phyloP scores from a whole-genome alignment of 176 grass and related monocot species.

The Triticum urartu region DNA sequence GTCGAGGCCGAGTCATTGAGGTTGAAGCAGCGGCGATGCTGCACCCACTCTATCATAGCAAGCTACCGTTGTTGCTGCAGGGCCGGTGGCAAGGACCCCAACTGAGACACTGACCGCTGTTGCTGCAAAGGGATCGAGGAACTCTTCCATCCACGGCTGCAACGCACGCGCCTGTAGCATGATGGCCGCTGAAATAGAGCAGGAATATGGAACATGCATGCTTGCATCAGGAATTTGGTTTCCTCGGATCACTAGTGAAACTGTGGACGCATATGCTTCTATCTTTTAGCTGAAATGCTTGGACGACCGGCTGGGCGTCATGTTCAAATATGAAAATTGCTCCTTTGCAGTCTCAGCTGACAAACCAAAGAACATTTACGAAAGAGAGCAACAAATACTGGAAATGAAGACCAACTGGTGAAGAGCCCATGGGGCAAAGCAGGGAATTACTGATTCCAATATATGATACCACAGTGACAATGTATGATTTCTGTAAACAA shows the following conservation, averaged over 20 bases:
- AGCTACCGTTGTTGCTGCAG: too few relatives aligned
- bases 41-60: too few relatives aligned
- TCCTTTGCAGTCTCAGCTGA: neutral
- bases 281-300: neutral
- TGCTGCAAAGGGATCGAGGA: too few relatives aligned
- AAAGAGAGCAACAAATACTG: neutral
- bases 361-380: neutral
- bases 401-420: neutral
- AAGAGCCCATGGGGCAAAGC: neutral
- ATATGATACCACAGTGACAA: neutral
- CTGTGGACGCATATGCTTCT: neutral
- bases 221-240: neutral
- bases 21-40: too few relatives aligned
- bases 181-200: neutral
- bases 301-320: neutral
- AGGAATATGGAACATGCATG: neutral
- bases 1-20: too few relatives aligned
- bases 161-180: too few relatives aligned
- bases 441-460: neutral
- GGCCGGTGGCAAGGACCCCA: too few relatives aligned
- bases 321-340: neutral
- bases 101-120: too few relatives aligned
- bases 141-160: too few relatives aligned
- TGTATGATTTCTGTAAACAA: neutral
- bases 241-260: neutral